Percentiles rank a stretch among this genome's conserved stretches.
phyloP scores from a whole-genome alignment of 2,329 filamentous ascomycete species.

The Microcera coccophila region DNA sequence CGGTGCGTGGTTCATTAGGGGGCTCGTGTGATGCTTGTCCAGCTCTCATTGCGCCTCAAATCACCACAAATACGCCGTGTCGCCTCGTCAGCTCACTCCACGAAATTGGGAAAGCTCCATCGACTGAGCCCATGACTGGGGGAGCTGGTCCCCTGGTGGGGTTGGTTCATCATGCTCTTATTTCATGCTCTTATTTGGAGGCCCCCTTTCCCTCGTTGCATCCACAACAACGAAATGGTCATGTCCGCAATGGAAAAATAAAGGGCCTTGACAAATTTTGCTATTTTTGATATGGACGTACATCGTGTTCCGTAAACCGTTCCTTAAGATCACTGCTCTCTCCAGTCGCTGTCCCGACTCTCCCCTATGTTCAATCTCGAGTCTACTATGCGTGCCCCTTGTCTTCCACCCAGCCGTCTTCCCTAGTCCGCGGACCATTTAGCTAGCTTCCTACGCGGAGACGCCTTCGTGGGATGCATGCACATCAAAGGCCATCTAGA shows the following conservation, averaged over 20 bases:
- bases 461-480: no score
- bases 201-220: not conserved
- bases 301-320: not conserved
- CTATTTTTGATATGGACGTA: not conserved
- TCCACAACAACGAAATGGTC: no score
- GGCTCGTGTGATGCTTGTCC: no score
- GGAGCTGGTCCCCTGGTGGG: not conserved
- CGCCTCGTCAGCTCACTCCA: not conserved
- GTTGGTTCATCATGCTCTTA: not conserved
- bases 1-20: no score
- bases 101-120: not conserved
- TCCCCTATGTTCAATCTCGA: not conserved
- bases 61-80: not conserved
- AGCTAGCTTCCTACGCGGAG: no score
- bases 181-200: no score
- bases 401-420: no score
- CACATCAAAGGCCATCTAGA: slow-evolving; percentile 32
- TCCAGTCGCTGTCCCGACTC: not conserved
- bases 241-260: no score
- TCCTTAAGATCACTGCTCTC: not conserved
- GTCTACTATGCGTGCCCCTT: no score
- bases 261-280: no score
- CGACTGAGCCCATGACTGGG: not conserved
- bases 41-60: not conserved
- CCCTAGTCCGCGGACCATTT: no score